Conservation (phyloP, 805 yeast genomes). For the Candida incommunis region DNA sequence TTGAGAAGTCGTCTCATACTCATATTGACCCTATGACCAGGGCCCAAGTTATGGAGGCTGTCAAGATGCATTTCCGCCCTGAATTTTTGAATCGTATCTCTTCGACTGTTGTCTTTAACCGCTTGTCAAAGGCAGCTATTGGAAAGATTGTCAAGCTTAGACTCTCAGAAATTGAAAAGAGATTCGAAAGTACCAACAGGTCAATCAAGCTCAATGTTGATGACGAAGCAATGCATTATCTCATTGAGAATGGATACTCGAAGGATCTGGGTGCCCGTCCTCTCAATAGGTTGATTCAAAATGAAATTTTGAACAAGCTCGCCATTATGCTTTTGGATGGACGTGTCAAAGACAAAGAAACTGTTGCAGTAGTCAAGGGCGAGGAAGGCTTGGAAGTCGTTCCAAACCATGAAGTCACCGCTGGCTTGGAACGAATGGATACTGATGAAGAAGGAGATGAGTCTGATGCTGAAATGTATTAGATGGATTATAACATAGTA, state of each 20-base stretch:
- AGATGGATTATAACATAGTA: no score
- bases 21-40: conserved; percentile 50
- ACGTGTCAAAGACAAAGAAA: conserved; percentile 78
- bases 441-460: conserved; percentile 19
- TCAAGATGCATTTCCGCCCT: conserved; percentile 85
- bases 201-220: conserved; percentile 58
- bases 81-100: conserved; percentile 94
- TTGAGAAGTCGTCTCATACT: conserved; percentile 50
- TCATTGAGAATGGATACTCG: conserved; percentile 79
- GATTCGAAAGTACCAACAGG: conserved; percentile 79
- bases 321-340: conserved; percentile 83
- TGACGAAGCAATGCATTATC: conserved; percentile 63
- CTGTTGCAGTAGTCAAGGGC: conserved; percentile 47
- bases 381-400: conserved; percentile 60
- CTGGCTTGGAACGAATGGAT: conserved; percentile 27
- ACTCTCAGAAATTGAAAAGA: conserved; percentile 65
- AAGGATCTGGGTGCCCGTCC: conserved; percentile 96
- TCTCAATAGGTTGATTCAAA: conserved; percentile 73
- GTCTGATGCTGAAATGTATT: conserved; percentile 6
- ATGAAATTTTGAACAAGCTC: conserved; percentile 70
- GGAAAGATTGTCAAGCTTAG: conserved; percentile 83
- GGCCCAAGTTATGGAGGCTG: conserved; percentile 70
- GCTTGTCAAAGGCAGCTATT: conserved; percentile 82
- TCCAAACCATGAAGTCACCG: conserved; percentile 68
- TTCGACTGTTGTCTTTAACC: conserved; percentile 84